phyloP scores from a whole-genome alignment of 148 eudicot genomes.

The Fagopyrum homotropicum region DNA sequence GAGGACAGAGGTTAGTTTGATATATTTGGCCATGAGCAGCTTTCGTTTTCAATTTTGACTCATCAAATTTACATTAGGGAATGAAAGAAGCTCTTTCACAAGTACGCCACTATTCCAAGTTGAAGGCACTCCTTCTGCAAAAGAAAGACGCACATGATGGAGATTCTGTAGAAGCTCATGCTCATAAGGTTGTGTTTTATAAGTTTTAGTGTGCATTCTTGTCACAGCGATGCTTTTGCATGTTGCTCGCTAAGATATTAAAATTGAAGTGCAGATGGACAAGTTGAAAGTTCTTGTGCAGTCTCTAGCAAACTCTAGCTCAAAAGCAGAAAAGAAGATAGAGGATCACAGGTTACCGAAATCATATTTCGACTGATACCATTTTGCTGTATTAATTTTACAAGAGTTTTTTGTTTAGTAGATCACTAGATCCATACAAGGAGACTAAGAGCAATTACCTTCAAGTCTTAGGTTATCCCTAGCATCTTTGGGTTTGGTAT shows the following conservation, averaged over 20 bases:
- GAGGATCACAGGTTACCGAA: neutral
- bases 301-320: conserved; percentile 3
- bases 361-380: neutral
- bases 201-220: neutral
- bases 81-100: conserved; percentile 12
- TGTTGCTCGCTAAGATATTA: neutral
- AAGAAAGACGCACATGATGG: conserved; percentile 5
- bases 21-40: neutral
- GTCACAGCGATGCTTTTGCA: neutral
- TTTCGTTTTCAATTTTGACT: neutral
- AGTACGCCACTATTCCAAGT: conserved; percentile 14
- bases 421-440: neutral
- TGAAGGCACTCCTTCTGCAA: conserved; percentile 4
- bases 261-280: conserved; percentile 1
- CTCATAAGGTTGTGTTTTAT: neutral
- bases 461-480: neutral
- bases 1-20: conserved; percentile 9
- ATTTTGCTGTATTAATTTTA: neutral
- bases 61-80: neutral
- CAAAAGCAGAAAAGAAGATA: conserved; percentile 3
- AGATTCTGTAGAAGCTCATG: conserved; percentile 13
- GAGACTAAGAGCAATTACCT: too few relatives aligned
- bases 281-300: conserved; percentile 1
- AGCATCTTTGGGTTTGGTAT: neutral
- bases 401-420: neutral